Evolutionary conservation across 306 rosid genomes (phyloP).

Genomic region (Lotus japonicus): DNA sequence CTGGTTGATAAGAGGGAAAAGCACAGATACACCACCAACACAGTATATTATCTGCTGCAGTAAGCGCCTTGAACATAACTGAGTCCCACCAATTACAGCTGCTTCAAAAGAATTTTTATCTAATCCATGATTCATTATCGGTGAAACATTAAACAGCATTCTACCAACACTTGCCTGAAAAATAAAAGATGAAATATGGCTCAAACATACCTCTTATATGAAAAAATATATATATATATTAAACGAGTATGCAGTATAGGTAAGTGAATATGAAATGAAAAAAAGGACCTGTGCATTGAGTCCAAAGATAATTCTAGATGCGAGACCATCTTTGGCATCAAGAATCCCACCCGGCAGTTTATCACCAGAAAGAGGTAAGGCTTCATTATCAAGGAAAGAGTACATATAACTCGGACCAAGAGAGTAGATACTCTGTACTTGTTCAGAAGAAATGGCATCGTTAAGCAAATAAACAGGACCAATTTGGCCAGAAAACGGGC

Average conservation of each 20-base stretch:
- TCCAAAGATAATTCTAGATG: constrained; percentile 80
- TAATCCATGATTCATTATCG: constrained; percentile 47
- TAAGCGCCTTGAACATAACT: constrained; percentile 85
- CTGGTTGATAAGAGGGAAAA: constrained; percentile 84
- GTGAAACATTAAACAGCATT: constrained; percentile 84
- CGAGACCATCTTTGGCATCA: constrained; percentile 83
- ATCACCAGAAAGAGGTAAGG: constrained; percentile 58
- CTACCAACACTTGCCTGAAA: constrained; percentile 86
- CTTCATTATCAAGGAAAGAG: constrained; percentile 86
- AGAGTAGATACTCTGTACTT: constrained; percentile 76
- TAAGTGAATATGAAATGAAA: neutral
- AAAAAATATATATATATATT: neutral
- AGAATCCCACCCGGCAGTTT: constrained; percentile 71
- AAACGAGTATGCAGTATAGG: neutral
- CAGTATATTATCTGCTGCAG: constrained; percentile 92
- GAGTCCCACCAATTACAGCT: constrained; percentile 76
- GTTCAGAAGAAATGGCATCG: constrained; percentile 85
- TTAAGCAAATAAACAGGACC: constrained; percentile 86
- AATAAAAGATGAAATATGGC: constrained; percentile 9
- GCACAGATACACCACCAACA: constrained; percentile 94
- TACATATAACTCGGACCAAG: constrained; percentile 99
- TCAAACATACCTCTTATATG: neutral
- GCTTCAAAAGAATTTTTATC: constrained; percentile 82
- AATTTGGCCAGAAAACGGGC: constrained; percentile 86
- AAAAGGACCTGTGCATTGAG: constrained; percentile 87